phyloP scores from a whole-genome alignment of 352 stramenopile species.

The Elongisporangium undulatum region DNA sequence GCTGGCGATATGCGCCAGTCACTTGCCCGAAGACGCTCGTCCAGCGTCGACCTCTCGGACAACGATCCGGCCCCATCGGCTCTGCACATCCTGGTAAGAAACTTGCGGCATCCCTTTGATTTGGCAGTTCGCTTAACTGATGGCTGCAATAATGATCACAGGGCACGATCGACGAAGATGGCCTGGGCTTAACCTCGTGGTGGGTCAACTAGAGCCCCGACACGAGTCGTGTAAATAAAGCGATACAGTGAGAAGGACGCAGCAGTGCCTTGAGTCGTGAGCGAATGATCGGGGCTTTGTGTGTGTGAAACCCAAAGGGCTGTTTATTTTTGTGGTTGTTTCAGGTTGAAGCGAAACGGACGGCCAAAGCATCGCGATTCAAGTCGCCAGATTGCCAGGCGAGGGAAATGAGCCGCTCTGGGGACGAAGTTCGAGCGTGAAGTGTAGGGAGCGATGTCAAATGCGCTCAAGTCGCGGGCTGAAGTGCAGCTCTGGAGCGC shows the following conservation, averaged over 20 bases:
- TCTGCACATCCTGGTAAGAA: constrained; percentile 75
- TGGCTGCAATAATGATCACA: constrained; percentile 12
- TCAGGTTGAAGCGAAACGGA: not conserved
- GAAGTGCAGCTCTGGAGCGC: constrained; percentile 46
- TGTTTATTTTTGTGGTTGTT: not conserved
- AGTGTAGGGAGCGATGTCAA: not conserved
- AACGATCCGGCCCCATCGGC: constrained; percentile 77
- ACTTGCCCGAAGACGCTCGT: constrained; percentile 64
- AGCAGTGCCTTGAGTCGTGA: constrained; percentile 1
- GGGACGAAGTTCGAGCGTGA: not conserved
- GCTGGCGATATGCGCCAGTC: constrained; percentile 68
- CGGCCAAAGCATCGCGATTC: not conserved
- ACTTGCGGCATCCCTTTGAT: not conserved
- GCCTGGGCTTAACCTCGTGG: constrained; percentile 79
- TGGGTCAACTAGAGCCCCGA: constrained; percentile 34
- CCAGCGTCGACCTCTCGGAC: constrained; percentile 82
- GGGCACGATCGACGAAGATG: constrained; percentile 87
- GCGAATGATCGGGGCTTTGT: too few species aligned
- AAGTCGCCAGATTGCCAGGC: not conserved
- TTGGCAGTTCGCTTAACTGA: not conserved
- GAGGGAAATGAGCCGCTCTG: not conserved
- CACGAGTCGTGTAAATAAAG: constrained; percentile 8
- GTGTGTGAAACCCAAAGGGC: not conserved
- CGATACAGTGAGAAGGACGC: constrained; percentile 13
- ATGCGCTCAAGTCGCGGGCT: constrained; percentile 31